Percentiles rank a stretch among this genome's conserved stretches.
Evolutionary conservation across 768 basidiomycete species (phyloP).

Genomic region (Cubamyces lactineus): DNA sequence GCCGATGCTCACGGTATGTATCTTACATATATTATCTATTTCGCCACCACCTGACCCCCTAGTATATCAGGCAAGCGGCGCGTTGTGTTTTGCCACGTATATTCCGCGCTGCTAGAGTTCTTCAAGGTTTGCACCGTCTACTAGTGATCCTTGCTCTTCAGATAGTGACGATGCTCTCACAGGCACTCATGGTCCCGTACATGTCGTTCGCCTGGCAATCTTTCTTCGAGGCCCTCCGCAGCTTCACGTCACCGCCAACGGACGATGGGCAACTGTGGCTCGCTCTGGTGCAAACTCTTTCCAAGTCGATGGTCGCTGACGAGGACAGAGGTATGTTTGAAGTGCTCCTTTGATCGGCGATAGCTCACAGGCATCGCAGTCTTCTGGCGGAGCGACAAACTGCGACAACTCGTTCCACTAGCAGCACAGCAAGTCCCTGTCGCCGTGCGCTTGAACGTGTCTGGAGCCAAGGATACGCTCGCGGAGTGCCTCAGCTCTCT

Average conservation of each 20-base stretch:
- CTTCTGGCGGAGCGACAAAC: slow-evolving; percentile 89
- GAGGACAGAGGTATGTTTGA: slow-evolving; percentile 66
- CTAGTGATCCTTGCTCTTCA: not conserved
- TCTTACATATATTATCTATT: not conserved
- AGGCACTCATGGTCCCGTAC: slow-evolving; percentile 92
- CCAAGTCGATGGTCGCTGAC: slow-evolving; percentile 74
- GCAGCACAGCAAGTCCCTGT: slow-evolving; percentile 70
- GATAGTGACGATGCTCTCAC: slow-evolving; percentile 2
- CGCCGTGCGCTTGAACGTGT: slow-evolving; percentile 40
- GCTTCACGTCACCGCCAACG: slow-evolving; percentile 42
- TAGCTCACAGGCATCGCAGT: slow-evolving; percentile 45
- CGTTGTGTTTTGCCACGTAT: slow-evolving; percentile 75
- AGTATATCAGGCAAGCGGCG: slow-evolving; percentile 46
- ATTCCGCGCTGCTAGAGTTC: slow-evolving; percentile 75
- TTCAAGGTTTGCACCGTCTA: slow-evolving; percentile 68
- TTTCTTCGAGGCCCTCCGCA: slow-evolving; percentile 62
- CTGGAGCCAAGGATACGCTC: slow-evolving; percentile 44
- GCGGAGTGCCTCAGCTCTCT: slow-evolving; percentile 59
- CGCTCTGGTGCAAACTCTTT: slow-evolving; percentile 59
- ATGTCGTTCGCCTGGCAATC: slow-evolving; percentile 76
- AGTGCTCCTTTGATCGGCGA: not conserved
- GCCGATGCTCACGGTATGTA: slow-evolving; percentile 52
- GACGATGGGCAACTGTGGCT: slow-evolving; percentile 60
- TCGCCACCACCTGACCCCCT: not conserved
- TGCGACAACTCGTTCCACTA: slow-evolving; percentile 60